Conservation (phyloP, 2,329 filamentous ascomycete species). For the Colletotrichum tropicale region DNA sequence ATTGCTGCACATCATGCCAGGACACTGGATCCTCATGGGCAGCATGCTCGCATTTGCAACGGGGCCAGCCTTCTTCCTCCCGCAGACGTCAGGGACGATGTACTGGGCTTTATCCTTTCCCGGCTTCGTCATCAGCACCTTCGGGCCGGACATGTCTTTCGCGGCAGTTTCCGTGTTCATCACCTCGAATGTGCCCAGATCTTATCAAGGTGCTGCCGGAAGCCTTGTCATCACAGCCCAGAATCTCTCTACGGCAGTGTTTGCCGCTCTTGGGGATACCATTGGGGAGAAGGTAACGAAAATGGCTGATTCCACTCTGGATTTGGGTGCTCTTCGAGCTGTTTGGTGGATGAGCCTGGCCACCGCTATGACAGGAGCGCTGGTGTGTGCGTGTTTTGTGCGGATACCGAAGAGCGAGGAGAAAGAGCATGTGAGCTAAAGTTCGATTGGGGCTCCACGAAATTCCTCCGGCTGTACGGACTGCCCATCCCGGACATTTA, state of each 20-base stretch:
- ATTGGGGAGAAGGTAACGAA: fast-evolving
- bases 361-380: not conserved
- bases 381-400: not conserved
- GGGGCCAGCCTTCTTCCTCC: not conserved
- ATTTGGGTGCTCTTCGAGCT: not conserved
- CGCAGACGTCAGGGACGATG: not conserved
- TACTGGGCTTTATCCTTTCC: not conserved
- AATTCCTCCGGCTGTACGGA: not conserved
- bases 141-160: not conserved
- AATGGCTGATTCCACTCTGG: not conserved
- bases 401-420: not conserved
- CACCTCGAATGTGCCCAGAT: not conserved
- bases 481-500: not conserved
- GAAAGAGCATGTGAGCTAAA: not conserved
- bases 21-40: not conserved
- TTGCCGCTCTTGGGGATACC: not conserved
- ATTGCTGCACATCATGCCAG: not conserved
- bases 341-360: not conserved
- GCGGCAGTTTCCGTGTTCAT: not conserved
- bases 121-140: not conserved
- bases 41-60: not conserved
- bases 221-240: not conserved
- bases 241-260: not conserved
- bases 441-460: not conserved
- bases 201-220: not conserved